Evolutionary conservation across 2,329 filamentous ascomycete species (phyloP), one percentile per base, ranked within the genome.

Genomic region (Trichoderma sp.): DNA sequence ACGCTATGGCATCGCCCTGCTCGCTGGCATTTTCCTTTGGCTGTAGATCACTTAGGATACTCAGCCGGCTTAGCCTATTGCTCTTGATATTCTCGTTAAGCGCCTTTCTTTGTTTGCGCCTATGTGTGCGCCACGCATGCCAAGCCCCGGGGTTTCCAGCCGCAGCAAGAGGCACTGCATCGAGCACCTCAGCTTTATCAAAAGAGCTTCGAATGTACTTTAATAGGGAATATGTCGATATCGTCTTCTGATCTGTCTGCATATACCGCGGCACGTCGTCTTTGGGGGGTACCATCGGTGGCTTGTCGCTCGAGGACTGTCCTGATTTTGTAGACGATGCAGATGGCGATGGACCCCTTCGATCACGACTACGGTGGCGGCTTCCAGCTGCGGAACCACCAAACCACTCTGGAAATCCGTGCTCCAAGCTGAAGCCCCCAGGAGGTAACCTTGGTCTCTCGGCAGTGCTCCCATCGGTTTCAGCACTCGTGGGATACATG

Each of bases 361-460:
- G 81, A 67, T 83, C 83, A 4, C 81, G 81, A 72, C 83, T 86
- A 23, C 80, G 79, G 67, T 84, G 83, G 32, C 82, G 82, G 59
- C 82, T 82, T 17, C 76, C 58, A 34, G 77, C 71, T 32, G 78
- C 85, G 4, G 85, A 85, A 53, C 89, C 84, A n/a, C 89, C 88
- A 80, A 97, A 97, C 95, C 95, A 98, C 68, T 88, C 86, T 1
- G 95, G 93, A 79, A 98, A 98, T 15, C 94, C 95, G 83, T 98
- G 93, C 68, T 93, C 89, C 64, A 98, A 84, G 77, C 93, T 97
- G 83, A 98, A 97, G 0, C 94, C 93, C 2, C 95, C 96, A 0
- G 95, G 95, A 0, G 94, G 93, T 67, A 98, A 84, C 15, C 93
- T 86, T 79, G 97, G 93, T 39, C 93, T 91, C 76, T 97, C 94